A percentile compares a stretch with the other conserved stretches of the same genome.
Conservation (phyloP, 208 protist genomes). For the Leishmania tropica region DNA sequence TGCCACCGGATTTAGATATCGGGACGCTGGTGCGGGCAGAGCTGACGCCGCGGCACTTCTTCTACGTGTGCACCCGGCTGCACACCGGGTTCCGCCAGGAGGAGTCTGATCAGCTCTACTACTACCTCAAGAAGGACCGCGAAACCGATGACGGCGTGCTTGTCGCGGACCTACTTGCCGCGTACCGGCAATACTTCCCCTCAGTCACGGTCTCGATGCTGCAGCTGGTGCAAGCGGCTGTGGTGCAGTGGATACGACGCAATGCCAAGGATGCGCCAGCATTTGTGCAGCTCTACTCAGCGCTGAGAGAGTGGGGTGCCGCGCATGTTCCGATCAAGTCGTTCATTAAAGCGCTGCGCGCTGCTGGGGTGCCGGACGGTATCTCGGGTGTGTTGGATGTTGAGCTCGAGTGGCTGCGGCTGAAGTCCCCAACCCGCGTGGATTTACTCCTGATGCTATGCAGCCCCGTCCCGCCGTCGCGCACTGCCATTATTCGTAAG, state of each 20-base stretch:
- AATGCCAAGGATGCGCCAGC: conserved; percentile 31
- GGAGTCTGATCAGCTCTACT: conserved; percentile 60
- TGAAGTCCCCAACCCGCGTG: conserved; percentile 53
- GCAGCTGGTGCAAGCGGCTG: conserved; percentile 42
- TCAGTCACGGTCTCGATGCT: conserved; percentile 55
- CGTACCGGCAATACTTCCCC: conserved; percentile 68
- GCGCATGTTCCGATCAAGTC: conserved; percentile 48
- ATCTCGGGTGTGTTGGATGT: conserved; percentile 54
- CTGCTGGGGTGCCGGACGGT: conserved; percentile 36
- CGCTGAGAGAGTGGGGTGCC: conserved; percentile 42
- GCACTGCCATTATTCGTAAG: conserved; percentile 67
- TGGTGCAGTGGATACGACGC: conserved; percentile 31
- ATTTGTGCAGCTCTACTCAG: conserved; percentile 55
- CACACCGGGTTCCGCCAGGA: conserved; percentile 41
- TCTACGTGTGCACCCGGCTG: conserved; percentile 48
- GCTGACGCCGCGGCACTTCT: conserved; percentile 55
- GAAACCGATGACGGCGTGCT: conserved; percentile 30
- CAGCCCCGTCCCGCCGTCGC: conserved; percentile 47
- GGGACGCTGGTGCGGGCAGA: conserved; percentile 14
- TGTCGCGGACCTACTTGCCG: conserved; percentile 40
- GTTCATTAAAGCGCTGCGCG: conserved; percentile 55
- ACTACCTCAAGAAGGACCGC: conserved; percentile 51
- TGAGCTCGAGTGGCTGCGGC: conserved; percentile 80
- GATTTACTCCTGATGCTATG: conserved; percentile 59
- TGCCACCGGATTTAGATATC: conserved; percentile 34